A percentile compares a stretch with the other conserved stretches of the same genome.
These are phyloP conservation scores for Podospora pseudocomata DNA, from an alignment of 495 filamentous ascomycete genomes.

Conservation along the genomic window DNA sequence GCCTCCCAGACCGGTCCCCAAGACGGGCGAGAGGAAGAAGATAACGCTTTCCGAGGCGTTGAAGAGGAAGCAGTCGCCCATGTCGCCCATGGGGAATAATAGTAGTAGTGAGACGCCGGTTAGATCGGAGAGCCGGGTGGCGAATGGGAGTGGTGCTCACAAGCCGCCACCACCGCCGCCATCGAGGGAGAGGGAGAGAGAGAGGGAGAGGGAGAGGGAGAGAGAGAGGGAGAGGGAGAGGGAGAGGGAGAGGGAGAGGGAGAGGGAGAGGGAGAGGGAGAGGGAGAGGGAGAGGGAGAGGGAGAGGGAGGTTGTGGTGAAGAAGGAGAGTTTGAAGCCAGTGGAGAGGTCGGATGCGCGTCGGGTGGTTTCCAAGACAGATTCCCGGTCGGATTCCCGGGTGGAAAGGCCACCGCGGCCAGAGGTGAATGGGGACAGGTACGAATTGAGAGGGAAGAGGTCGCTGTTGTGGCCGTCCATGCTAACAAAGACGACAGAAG, in stretches of 20 bases:
- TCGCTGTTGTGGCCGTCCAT: background rate
- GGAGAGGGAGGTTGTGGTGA: slow-evolving; percentile 6
- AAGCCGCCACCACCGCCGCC: slow-evolving; percentile 13
- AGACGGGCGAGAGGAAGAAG: slow-evolving; percentile 45
- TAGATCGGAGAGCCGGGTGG: slow-evolving; percentile 22
- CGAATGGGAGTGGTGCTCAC: slow-evolving; percentile 15
- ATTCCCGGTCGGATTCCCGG: slow-evolving; percentile 11
- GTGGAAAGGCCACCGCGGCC: slow-evolving; percentile 26
- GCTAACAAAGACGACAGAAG: slow-evolving; percentile 24
- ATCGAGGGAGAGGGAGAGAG: slow-evolving; percentile 8
- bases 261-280: no score
- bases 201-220: background rate
- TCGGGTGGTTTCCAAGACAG: background rate
- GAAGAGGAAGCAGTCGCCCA: slow-evolving; percentile 40
- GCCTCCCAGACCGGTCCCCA: slow-evolving; percentile 23
- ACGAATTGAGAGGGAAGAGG: slow-evolving; percentile 5
- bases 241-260: no score
- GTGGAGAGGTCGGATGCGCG: slow-evolving; percentile 29
- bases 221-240: slow-evolving; percentile 11
- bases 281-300: slow-evolving; percentile 9
- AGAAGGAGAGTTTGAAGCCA: slow-evolving; percentile 20
- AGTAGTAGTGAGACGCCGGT: slow-evolving; percentile 21
- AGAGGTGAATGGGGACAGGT: slow-evolving; percentile 33
- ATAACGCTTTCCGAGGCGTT: slow-evolving; percentile 47
- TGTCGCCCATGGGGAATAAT: slow-evolving; percentile 33